Evolutionary conservation across 176 grass and related monocot genomes (phyloP).

Genomic region (sorghum (Sorghum bicolor)): DNA sequence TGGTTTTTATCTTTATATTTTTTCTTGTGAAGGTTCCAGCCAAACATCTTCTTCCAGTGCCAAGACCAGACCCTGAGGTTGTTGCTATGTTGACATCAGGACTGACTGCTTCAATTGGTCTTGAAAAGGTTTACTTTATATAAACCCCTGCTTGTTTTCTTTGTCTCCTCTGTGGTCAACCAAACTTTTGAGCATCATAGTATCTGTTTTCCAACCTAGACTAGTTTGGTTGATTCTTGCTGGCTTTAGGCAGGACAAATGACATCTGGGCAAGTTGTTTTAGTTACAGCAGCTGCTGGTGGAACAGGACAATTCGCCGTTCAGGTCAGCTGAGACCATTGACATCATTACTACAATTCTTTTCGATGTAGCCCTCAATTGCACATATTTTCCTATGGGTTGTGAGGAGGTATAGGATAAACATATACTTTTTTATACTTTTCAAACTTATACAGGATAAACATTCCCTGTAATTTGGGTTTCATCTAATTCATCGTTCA

Average conservation of each 20-base stretch:
- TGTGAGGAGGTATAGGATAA: not conserved
- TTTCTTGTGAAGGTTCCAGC: conserved; percentile 73
- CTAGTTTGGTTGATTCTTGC: conserved; percentile 10
- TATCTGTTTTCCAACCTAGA: conserved; percentile 19
- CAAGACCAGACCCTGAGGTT: conserved; percentile 90
- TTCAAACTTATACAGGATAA: conserved; percentile 18
- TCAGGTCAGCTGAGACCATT: conserved; percentile 55
- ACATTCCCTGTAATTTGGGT: conserved; percentile 1
- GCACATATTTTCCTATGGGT: conserved; percentile 9
- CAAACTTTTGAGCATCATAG: not conserved
- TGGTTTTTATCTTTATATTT: conserved; percentile 26
- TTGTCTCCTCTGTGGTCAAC: conserved; percentile 9
- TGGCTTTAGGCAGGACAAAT: conserved; percentile 79
- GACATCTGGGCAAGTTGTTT: conserved; percentile 73
- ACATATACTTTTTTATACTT: not conserved
- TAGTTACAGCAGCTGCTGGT: conserved; percentile 95
- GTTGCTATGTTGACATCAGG: conserved; percentile 98
- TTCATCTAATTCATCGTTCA: not conserved
- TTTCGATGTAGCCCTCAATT: conserved; percentile 18
- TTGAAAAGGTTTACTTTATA: conserved; percentile 75
- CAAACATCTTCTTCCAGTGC: conserved; percentile 94
- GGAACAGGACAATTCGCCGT: conserved; percentile 99
- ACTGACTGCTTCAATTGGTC: conserved; percentile 95
- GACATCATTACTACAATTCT: conserved; percentile 2
- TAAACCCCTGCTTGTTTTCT: conserved; percentile 2